Evolutionary conservation across 2,329 filamentous ascomycete genomes (phyloP), one percentile per base, ranked within the genome.

Genomic region (Colletotrichum siamense): DNA sequence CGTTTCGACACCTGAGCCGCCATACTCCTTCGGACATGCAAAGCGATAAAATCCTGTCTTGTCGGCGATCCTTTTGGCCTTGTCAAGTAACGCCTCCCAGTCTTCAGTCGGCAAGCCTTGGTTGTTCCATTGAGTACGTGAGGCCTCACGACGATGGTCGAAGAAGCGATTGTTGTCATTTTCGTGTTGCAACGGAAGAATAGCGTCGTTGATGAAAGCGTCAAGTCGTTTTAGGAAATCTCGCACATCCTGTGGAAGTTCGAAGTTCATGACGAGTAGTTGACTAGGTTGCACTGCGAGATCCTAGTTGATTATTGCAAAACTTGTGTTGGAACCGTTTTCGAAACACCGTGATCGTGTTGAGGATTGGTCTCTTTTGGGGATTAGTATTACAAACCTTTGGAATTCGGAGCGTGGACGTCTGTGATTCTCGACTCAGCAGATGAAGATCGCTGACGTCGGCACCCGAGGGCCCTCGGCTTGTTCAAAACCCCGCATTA

Each of bases 381-480:
- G 44, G 6, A 0, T 57, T 6, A 3, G 1, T 10, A 10, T 6
- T 57, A 3, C 1, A 3, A 18, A 9, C 8, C 12, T 26, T 28
- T 28, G 4, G 8, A 10, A 0, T 8, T 57, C 22, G 22, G 2
- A 28, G n/a, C 13, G 7, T 57, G 52, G 24, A n/a, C 52, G 13
- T 57, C 52, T 57, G 13, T 57, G 24, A 28, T 57, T 57, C 52
- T 57, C 24, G 52, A 57, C 24, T 28, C 24, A 28, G 52, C 13
- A 26, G 52, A 57, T 57, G 24, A 18, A 26, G 24, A 57, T 57
- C 52, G 52, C 52, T 57, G 52, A 57, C 24, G 52, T 57, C 52
- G 52, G 52, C 52, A 28, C 26, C 57, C 28, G 59, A 62, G 59
- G 59, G 18, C 28, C 59, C 59, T 62, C 59, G 59, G 59, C 59